Base-by-base conservation (phyloP, 768 basidiomycete species). In the Termitomyces sp. region DNA sequence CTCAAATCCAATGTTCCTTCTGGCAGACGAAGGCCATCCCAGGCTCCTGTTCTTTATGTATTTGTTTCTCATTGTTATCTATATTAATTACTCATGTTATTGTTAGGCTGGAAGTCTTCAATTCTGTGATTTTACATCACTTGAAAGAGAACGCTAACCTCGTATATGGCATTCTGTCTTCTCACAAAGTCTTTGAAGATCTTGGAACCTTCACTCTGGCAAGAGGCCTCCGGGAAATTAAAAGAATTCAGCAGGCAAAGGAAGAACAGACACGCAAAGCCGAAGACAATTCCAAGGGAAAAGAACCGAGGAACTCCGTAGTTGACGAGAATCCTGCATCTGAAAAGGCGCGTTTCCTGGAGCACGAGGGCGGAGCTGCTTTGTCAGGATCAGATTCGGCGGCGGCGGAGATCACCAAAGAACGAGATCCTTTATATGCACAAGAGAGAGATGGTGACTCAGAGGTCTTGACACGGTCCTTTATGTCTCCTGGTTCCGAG, bases 1-100 rank as follows among this genome's bases (percentile, higher is more conserved):
- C 68, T 87, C 93, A 5, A 92, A 88, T 58, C 92, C 97, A 0
- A 74, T 85, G 2, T 98, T 98, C 71, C 74, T 98, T 35, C 73
- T 99, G 20, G 87, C 91, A 3, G 97, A 98, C 61, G 97, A 98
- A 71, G 93, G 95, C 7, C 94, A 98, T 67, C 97, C 97, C 1
- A 76, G 97, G 60, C 73, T 98, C 32, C 79, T 98, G 33, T 98
- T 91, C 72, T 97, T 93, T 69, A 87, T 94, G 92, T 92, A 60
- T 60, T 84, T 70, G 28, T 18, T 46, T 28, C 33, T 47, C 11
- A 26, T 20, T 5, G 30, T 47, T 13, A 13, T 26, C 24, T 4
- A n/a, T 20, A 36, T 41, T 35, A 20, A 33, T 54, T 9, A 52
- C 32, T 41, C 28, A 45, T 8, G 41, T 48, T 16, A 11, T 8